Evolutionary conservation across 345 rosid genomes (phyloP).

Genomic region (Pugionium dolabratum): DNA sequence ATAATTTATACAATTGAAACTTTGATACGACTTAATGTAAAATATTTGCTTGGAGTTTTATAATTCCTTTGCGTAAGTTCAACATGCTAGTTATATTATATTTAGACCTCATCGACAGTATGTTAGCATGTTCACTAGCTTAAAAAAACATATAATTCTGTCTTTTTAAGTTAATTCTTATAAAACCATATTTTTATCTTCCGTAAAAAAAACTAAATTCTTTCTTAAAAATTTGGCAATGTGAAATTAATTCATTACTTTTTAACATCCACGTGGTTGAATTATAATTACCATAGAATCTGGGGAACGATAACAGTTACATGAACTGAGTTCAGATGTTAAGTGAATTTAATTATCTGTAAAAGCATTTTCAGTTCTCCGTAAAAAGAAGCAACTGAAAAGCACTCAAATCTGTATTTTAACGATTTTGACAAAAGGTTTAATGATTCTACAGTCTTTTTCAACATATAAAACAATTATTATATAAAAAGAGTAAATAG

Average conservation of each 20-base stretch:
- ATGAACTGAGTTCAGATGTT: constrained; percentile 30
- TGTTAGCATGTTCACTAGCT: constrained; percentile 36
- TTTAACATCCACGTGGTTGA: background rate
- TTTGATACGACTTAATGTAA: background rate
- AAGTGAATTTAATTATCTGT: constrained; percentile 19
- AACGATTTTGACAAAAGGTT: constrained; percentile 14
- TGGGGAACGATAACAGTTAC: constrained; percentile 32
- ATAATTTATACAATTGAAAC: background rate
- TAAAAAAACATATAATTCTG: background rate
- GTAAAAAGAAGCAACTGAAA: constrained; percentile 31
- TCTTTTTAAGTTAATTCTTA: no score
- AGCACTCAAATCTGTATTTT: constrained; percentile 13
- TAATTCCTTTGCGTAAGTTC: constrained; percentile 15
- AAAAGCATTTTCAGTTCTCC: constrained; percentile 35
- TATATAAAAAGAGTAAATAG: no score
- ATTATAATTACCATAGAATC: constrained; percentile 27
- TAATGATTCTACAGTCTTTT: constrained; percentile 15
- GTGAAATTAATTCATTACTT: background rate
- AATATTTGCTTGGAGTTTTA: background rate
- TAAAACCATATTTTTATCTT: no score
- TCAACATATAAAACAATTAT: no score
- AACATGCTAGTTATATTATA: constrained; percentile 10
- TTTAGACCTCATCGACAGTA: constrained; percentile 14
- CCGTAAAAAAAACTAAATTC: no score
- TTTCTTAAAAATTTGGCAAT: background rate